Evolutionary conservation across 2,329 filamentous ascomycete species (phyloP).

Genomic region (Microsporum canis): DNA sequence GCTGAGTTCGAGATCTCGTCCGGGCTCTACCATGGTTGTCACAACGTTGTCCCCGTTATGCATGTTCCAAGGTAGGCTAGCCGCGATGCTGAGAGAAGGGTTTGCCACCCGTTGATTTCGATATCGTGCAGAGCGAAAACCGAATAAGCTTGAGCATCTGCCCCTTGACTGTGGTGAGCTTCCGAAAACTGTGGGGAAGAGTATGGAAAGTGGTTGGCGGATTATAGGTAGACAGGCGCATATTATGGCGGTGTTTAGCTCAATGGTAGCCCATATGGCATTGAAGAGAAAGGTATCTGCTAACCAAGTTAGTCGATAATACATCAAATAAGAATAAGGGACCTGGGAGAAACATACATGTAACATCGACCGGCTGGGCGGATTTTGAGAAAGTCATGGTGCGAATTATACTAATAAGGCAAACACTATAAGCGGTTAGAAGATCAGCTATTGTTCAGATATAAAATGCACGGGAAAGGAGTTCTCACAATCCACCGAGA

Average conservation of each 20-base stretch:
- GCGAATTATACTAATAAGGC: constrained; percentile 34
- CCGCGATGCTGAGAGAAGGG: neutral
- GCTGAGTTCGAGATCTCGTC: neutral
- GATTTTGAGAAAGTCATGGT: constrained; percentile 15
- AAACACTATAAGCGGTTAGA: constrained; percentile 20
- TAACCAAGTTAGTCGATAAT: neutral
- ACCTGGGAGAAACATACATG: constrained; percentile 6
- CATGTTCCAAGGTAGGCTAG: constrained; percentile 4
- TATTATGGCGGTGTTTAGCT: constrained; percentile 28
- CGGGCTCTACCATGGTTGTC: constrained; percentile 6
- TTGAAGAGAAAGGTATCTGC: constrained; percentile 11
- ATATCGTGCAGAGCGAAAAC: neutral
- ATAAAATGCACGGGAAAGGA: neutral
- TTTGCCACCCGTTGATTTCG: neutral
- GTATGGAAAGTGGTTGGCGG: constrained; percentile 8
- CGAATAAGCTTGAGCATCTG: neutral
- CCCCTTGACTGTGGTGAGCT: neutral
- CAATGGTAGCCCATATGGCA: constrained; percentile 23
- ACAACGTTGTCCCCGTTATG: constrained; percentile 8
- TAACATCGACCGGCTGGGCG: constrained; percentile 3
- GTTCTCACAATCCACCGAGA: constrained; percentile 12
- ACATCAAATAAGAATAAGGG: neutral
- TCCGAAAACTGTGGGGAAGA: constrained; percentile 7
- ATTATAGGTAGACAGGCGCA: constrained; percentile 26
- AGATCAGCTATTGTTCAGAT: neutral